Evolutionary conservation across 352 stramenopile genomes (phyloP).

Genomic region (Phytophthora podocarpi): DNA sequence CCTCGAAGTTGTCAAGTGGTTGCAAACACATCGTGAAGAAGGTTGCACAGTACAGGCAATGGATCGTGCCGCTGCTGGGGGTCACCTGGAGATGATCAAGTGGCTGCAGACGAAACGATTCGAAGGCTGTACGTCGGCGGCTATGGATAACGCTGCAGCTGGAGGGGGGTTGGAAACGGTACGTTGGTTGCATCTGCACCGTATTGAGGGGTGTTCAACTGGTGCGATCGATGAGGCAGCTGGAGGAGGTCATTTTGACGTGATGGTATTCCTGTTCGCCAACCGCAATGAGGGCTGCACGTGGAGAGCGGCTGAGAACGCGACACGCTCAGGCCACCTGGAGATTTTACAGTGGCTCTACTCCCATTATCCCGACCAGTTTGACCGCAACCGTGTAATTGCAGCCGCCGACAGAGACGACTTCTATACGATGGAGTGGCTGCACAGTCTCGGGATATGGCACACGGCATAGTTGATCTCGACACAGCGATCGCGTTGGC

Average conservation of each 20-base stretch:
- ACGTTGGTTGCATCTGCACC: constrained; percentile 33
- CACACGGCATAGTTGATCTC: constrained; percentile 5
- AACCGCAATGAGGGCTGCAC: constrained; percentile 36
- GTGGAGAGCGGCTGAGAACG: constrained; percentile 30
- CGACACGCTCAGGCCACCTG: constrained; percentile 19
- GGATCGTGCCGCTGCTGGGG: constrained; percentile 24
- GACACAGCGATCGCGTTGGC: no score
- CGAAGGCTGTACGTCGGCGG: constrained; percentile 29
- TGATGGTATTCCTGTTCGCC: constrained; percentile 36
- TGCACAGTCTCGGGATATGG: constrained; percentile 33
- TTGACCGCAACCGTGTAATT: constrained; percentile 41
- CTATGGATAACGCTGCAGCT: constrained; percentile 37
- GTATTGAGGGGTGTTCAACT: constrained; percentile 38
- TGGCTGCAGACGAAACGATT: constrained; percentile 32
- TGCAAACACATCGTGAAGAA: constrained; percentile 34
- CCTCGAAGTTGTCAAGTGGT: constrained; percentile 35
- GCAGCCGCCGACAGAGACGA: constrained; percentile 33
- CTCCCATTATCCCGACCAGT: constrained; percentile 25
- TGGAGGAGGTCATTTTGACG: constrained; percentile 37
- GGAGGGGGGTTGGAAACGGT: constrained; percentile 31
- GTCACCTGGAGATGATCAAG: constrained; percentile 29
- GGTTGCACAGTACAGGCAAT: constrained; percentile 33
- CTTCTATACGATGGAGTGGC: constrained; percentile 42
- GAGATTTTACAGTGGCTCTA: constrained; percentile 40
- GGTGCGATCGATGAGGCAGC: constrained; percentile 46